Conservation (phyloP, 2,329 filamentous ascomycete species). For the Cercospora brassicicola region DNA sequence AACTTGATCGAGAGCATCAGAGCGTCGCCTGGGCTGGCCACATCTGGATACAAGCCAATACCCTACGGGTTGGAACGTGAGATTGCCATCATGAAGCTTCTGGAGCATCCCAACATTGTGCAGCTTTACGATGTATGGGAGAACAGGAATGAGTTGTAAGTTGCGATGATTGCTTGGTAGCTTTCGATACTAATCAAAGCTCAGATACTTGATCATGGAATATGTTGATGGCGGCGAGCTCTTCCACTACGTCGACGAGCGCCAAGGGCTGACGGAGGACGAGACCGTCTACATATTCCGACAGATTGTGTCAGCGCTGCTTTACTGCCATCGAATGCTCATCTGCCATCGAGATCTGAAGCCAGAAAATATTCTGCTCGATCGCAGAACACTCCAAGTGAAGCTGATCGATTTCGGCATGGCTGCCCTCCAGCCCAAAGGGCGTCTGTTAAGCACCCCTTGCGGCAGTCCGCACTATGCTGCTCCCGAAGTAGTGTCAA, state of each 20-base stretch:
- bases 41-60: slow-evolving; percentile 38
- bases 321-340: slow-evolving; percentile 90
- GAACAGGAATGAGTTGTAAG: slow-evolving; percentile 89
- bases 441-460: slow-evolving; percentile 78
- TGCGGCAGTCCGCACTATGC: slow-evolving; percentile 97
- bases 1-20: slow-evolving; percentile 75
- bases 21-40: slow-evolving; percentile 26
- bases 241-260: slow-evolving; percentile 78
- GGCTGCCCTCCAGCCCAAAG: slow-evolving; percentile 84
- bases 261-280: slow-evolving; percentile 73
- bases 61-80: slow-evolving; percentile 90
- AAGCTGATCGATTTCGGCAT: slow-evolving; percentile 98
- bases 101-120: slow-evolving; percentile 93
- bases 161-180: neutral
- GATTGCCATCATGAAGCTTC: slow-evolving; percentile 94
- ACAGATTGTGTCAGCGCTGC: slow-evolving; percentile 87
- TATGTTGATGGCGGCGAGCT: slow-evolving; percentile 83
- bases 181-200: slow-evolving; percentile 28
- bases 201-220: slow-evolving; percentile 89
- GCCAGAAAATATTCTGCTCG: slow-evolving; percentile 92
- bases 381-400: slow-evolving; percentile 66
- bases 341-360: slow-evolving; percentile 97
- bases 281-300: slow-evolving; percentile 83
- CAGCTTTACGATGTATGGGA: slow-evolving; percentile 97
- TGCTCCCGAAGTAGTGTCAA: slow-evolving; percentile 83